Evolutionary conservation across 257 asterid species (phyloP).

Genomic region (Solanum medicagineum): DNA sequence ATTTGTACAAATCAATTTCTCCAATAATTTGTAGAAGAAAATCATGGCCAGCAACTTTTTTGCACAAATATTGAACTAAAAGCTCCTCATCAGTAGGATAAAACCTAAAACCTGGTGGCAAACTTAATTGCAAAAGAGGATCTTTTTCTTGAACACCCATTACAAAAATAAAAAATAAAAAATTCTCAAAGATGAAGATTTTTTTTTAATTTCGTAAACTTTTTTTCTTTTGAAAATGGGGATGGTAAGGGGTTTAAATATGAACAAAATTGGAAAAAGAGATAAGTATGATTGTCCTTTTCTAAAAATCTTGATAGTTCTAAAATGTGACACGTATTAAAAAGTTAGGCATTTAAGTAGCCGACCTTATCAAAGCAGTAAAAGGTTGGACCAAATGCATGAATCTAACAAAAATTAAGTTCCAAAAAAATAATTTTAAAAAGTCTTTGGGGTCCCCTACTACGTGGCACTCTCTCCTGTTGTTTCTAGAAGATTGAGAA

Average conservation of each 20-base stretch:
- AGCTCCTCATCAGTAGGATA: conserved; percentile 91
- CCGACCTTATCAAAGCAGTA: conserved; percentile 38
- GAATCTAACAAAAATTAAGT: neutral
- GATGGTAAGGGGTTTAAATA: conserved; percentile 27
- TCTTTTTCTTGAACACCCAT: conserved; percentile 65
- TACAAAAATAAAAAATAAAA: neutral
- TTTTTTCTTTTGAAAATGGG: neutral
- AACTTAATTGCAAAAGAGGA: conserved; percentile 63
- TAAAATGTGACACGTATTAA: conserved; percentile 35
- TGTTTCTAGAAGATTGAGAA: conserved; percentile 2
- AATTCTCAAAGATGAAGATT: rapidly evolving
- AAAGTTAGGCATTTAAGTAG: conserved; percentile 25
- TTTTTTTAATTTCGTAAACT: neutral
- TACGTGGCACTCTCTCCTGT: conserved; percentile 5
- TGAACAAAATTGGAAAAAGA: neutral
- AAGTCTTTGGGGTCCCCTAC: neutral
- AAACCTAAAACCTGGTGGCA: conserved; percentile 87
- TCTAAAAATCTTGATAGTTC: conserved; percentile 26
- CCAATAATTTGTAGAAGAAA: conserved; percentile 53
- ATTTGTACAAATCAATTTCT: conserved; percentile 69
- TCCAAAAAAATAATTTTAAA: neutral
- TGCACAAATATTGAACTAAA: conserved; percentile 56
- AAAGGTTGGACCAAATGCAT: conserved; percentile 30
- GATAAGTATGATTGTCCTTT: conserved; percentile 53
- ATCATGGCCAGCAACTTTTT: conserved; percentile 61